Evolutionary conservation across 148 eudicot genomes (phyloP), one percentile per base, ranked within the genome.

Genomic region (Talinum fruticosum): DNA sequence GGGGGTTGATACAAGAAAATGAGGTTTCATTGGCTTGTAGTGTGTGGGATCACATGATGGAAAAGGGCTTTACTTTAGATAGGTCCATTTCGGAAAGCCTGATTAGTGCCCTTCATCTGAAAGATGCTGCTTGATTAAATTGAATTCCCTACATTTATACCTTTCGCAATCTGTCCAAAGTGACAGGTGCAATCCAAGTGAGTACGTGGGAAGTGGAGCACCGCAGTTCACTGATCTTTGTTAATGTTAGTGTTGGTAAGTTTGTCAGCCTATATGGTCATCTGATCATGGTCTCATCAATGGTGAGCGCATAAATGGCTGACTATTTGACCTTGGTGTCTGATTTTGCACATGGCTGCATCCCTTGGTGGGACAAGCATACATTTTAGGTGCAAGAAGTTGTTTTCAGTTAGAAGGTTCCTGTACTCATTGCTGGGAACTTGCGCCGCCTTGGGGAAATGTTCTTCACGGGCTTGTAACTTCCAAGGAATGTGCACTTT

Each of bases 11-110:
- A 84, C 83, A 73, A 80, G 92, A 91, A 74, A 87, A 88, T 62
- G 86, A 89, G 75, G 79, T 90, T 74, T 83, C 88, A 34, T 24
- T 83, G 82, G 99, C 99, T 75, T 91, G 95, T 84, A 78, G 77
- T 49, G 54, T 93, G 47, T 96, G 99, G 99, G 97, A 96, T 74
- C 83, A 89, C 71, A 96, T 96, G 99, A 93, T 96, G 97, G 96
- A 90, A 73, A 91, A 90, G 81, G 99, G 99, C 28, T 91, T 86
- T 85, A 91, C 99, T 45, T 88, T 96, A 64, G 95, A 96, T 78
- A 78, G 86, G 81, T 84, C 88, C 78, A 82, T 90, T 66, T 89
- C 97, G 1, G 85, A 88, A 78, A 85, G 87, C 79, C 87, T 96
- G 69, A 83, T 88, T 74, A 85, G 73, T 34, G 89, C 88, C 44